Evolutionary conservation across 768 basidiomycete species (phyloP), one percentile per base, ranked within the genome.

Genomic region (Agaricus sinodeliciosus): DNA sequence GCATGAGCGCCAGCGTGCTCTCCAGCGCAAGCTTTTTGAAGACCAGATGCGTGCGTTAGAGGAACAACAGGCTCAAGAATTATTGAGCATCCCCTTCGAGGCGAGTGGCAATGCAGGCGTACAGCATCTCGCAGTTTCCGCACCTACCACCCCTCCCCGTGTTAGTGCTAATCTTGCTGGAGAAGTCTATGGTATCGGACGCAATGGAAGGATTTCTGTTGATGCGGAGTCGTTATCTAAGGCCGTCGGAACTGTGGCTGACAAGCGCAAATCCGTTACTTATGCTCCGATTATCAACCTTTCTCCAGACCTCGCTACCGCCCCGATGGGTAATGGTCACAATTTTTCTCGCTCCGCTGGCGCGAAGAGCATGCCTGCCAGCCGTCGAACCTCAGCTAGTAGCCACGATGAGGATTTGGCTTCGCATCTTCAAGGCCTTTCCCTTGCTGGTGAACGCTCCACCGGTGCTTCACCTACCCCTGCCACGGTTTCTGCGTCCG

Each of bases 11-110:
- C 90, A 94, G 69, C 90, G 94, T 57, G 72, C 72, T 36, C 66
- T 90, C 40, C 94, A 95, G 66, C 85, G 93, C 65, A 87, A 84
- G 69, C 70, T 90, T 62, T 98, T 97, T 68, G 94, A 98, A 70
- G 91, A 95, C 62, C 93, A 96, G 71, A 96, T 96, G 94, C 86
- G 87, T 51, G 84, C 78, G 49, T 79, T 98, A 58, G 94, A 97
- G 71, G 85, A 87, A 58, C 85, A 92, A 67, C 94, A 98, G 70
- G 84, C 83, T 11, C 85, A 88, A 58, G 90, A 93, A 65, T 77
- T 93, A 36, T 81, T 94, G 62, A 79, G 68, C 59, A 77, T 91
- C 60, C 87, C 87, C 34, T 80, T 79, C 63, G 85, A 87, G 56
- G 57, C 77, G n/a, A 71, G 71, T 45, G 71, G 72, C 40, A 74